phyloP scores from a whole-genome alignment of 208 protist genomes.

The Leishmania major region DNA sequence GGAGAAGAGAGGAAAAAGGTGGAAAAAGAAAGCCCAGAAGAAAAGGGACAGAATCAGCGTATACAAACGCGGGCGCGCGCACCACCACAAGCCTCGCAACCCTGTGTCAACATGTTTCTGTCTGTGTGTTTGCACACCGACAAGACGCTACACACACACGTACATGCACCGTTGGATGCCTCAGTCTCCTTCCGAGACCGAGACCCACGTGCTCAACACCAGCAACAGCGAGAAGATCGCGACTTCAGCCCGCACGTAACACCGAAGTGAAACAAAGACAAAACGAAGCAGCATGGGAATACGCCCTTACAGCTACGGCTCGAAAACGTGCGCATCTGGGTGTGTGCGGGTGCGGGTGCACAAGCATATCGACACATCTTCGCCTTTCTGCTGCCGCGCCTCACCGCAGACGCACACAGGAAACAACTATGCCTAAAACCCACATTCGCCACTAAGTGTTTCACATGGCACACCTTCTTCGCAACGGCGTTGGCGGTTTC shows the following conservation, averaged over 20 bases:
- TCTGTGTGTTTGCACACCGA: not conserved
- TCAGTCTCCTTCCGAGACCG: not conserved
- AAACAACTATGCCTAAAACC: too few species aligned
- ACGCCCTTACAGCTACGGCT: not conserved
- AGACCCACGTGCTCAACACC: not conserved
- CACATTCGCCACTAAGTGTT: too few species aligned
- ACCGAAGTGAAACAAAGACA: not conserved
- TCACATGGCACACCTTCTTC: too few species aligned
- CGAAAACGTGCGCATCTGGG: not conserved
- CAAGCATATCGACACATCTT: too few species aligned
- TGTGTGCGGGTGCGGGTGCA: not conserved
- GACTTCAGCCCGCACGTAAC: not conserved
- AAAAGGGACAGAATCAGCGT: not conserved
- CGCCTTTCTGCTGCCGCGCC: not conserved
- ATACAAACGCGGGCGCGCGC: not conserved
- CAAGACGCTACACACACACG: not conserved
- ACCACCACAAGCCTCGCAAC: not conserved
- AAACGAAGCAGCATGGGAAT: not conserved
- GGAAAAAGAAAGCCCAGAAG: not conserved
- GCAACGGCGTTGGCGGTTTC: not conserved
- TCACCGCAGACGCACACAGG: not conserved
- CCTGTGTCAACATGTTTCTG: not conserved
- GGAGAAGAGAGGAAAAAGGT: not conserved
- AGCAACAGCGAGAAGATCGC: not conserved
- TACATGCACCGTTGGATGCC: not conserved